phyloP scores from a whole-genome alignment of 148 eudicot species.

The Rhododendron ovatum region DNA sequence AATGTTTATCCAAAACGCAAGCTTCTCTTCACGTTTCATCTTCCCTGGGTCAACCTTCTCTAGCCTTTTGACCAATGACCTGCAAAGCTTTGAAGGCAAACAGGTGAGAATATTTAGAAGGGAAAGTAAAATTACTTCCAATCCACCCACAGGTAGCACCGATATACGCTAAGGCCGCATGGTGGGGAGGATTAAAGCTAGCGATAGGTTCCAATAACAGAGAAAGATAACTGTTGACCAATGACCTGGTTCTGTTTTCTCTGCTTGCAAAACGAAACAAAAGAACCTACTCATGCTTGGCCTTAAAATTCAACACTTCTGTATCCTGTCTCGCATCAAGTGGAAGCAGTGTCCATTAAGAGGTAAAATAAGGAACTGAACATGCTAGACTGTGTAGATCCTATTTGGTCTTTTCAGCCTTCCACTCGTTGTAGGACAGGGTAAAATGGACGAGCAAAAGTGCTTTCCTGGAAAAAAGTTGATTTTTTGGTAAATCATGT shows the following conservation, averaged over 20 bases:
- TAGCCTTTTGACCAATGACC: slow-evolving; percentile 44
- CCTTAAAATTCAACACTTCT: neutral
- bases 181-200: neutral
- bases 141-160: neutral
- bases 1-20: slow-evolving; percentile 51
- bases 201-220: neutral
- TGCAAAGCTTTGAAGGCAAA: slow-evolving; percentile 16
- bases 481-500: neutral
- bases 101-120: slow-evolving; percentile 8
- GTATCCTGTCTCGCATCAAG: neutral
- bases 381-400: neutral
- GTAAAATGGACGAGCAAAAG: neutral
- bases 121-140: neutral
- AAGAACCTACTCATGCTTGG: neutral
- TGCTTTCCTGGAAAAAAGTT: neutral
- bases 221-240: neutral
- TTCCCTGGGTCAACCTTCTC: slow-evolving; percentile 46
- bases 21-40: slow-evolving; percentile 58
- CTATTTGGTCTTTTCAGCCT: neutral
- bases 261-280: neutral
- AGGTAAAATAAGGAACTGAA: neutral
- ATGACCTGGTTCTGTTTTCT: neutral
- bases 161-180: neutral
- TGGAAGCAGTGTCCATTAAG: neutral
- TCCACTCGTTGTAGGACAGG: neutral